Evolutionary conservation across 2,329 filamentous ascomycete species (phyloP), one percentile per base, ranked within the genome.

Genomic region (Claviceps sp.): DNA sequence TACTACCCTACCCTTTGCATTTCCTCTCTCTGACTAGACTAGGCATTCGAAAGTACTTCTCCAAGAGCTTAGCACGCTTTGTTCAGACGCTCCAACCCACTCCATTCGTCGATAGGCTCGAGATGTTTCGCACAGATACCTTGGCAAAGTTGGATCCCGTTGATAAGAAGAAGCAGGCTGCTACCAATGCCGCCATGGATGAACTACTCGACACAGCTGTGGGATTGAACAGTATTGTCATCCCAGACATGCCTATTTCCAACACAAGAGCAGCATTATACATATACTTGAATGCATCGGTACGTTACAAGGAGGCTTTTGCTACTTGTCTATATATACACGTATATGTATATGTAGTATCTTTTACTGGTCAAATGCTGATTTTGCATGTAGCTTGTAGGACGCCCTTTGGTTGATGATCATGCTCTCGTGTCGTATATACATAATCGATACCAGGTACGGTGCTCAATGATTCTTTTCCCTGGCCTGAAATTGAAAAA

Each of bases 181-280:
- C 66, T 20, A 68, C 69, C 2, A 73, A 73, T 55, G 70, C 72
- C 13, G 67, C 63, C 22, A 76, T 82, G 56, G 74, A 81, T 53
- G 77, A 81, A 45, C 66, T 82, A 37, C 66, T 82, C 24, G 78
- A 81, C 60, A 75, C 77, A 22, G 71, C 73, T 4, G 71, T 82
- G 52, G 77, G 72, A 0, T 63, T 81, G 41, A 76, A 79, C n/a
- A 76, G 65, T 56, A 71, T 78, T 42, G 72, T 73, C 14, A 65
- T 81, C 11, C 64, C 75, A 26, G 87, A 94, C 48, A 69, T 90
- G 9, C 85, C 85, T 3, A 72, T 81, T 34, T 73, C 84, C 47
- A 89, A 87, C 58, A 87, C 89, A 3, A 79, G 89, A 64, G 86
- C 87, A 49, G 89, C 87, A 5, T 73, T 95, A 52, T 95, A 93